Evolutionary conservation across 164 flowering plant species (phyloP).

Genomic region (Cinnamomum micranthum): DNA sequence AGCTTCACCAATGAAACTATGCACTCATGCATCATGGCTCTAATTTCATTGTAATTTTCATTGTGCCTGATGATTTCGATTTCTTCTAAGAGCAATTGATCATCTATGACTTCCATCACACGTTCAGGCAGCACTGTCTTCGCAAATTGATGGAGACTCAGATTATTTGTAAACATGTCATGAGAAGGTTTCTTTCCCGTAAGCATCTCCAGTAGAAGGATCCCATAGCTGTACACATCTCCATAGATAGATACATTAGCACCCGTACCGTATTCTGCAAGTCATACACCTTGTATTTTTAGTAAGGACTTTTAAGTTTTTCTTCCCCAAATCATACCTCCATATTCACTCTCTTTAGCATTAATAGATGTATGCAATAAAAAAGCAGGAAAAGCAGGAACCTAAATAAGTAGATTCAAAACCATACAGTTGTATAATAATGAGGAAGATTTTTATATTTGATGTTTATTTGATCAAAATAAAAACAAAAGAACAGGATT

Average conservation of each 20-base stretch:
- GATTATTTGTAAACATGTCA: constrained; percentile 23
- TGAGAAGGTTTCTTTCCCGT: constrained; percentile 12
- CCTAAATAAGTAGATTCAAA: no score
- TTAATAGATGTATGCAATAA: no score
- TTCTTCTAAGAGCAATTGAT: neutral
- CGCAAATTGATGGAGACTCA: constrained; percentile 18
- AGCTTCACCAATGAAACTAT: neutral
- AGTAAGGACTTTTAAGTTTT: no score
- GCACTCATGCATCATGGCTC: neutral
- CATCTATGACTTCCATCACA: constrained; percentile 28
- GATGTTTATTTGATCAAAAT: no score
- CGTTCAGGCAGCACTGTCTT: constrained; percentile 21
- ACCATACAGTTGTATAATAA: no score
- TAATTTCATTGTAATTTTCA: neutral
- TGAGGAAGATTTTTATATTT: no score
- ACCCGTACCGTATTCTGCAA: constrained; percentile 13
- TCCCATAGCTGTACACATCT: constrained; percentile 16
- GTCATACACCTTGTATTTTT: no score
- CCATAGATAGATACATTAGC: constrained; percentile 11
- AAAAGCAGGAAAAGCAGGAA: no score
- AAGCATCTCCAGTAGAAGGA: constrained; percentile 16
- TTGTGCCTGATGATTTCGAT: neutral
- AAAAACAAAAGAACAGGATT: no score
- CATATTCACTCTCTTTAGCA: no score
- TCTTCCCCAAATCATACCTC: no score